Percentiles rank a stretch among this genome's conserved stretches.
Conservation (phyloP, 1,139 yeast species). For the Arxiozyma bovina region DNA sequence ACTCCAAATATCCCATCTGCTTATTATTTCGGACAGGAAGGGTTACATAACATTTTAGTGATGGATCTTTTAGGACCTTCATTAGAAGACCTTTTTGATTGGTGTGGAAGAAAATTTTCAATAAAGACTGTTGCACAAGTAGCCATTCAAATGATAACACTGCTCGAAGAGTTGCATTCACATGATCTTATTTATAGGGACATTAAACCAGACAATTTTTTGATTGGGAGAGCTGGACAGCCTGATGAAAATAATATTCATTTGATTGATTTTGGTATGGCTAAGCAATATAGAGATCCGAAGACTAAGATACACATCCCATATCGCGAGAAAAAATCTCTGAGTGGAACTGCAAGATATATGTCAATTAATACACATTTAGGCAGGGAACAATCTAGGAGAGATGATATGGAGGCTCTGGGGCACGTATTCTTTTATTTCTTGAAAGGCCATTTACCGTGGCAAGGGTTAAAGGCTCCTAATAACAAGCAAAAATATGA, state of each 20-base stretch:
- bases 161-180: slow-evolving; percentile 59
- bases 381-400: slow-evolving; percentile 92
- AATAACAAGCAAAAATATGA: slow-evolving; percentile 76
- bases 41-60: slow-evolving; percentile 63
- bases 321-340: slow-evolving; percentile 88
- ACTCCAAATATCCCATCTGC: slow-evolving; percentile 63
- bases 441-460: slow-evolving; percentile 90
- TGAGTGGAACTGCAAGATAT: slow-evolving; percentile 96
- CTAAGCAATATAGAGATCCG: slow-evolving; percentile 92
- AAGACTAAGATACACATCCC: slow-evolving; percentile 94
- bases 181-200: slow-evolving; percentile 67
- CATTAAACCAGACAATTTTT: slow-evolving; percentile 88
- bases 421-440: slow-evolving; percentile 94
- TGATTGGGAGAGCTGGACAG: slow-evolving; percentile 83
- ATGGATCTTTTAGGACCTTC: slow-evolving; percentile 72
- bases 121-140: slow-evolving; percentile 65
- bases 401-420: slow-evolving; percentile 92
- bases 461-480: slow-evolving; percentile 95
- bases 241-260: slow-evolving; percentile 73
- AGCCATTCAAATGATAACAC: slow-evolving; percentile 63
- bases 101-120: slow-evolving; percentile 67
- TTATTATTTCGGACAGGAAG: slow-evolving; percentile 74
- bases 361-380: slow-evolving; percentile 93
- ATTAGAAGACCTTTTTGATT: slow-evolving; percentile 67
- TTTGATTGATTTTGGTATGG: slow-evolving; percentile 94